These are phyloP conservation scores for Phialocephala sp. DNA, from an alignment of 2,329 filamentous ascomycete species.

Conservation along the genomic window DNA sequence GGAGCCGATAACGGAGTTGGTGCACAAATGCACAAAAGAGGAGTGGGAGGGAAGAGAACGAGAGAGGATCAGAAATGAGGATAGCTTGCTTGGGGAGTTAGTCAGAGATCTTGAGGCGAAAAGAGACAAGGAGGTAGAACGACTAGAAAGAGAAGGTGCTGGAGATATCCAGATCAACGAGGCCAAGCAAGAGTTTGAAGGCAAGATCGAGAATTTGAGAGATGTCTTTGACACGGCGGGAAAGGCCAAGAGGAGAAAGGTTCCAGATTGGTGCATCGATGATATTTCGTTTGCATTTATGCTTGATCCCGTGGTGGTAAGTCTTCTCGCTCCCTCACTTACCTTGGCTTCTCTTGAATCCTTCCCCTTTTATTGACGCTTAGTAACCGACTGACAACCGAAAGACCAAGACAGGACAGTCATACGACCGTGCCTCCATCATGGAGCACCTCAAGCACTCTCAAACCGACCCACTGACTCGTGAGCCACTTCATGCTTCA, in stretches of 20 bases:
- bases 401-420: constrained; percentile 83
- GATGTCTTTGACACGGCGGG: constrained; percentile 58
- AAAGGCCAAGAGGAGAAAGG: constrained; percentile 52
- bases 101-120: constrained; percentile 56
- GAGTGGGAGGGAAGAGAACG: constrained; percentile 81
- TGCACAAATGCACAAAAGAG: constrained; percentile 82
- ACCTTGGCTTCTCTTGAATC: not conserved
- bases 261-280: constrained; percentile 77
- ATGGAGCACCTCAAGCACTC: constrained; percentile 82
- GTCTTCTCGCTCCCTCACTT: constrained; percentile 25
- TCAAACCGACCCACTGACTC: constrained; percentile 81
- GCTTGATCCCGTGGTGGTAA: constrained; percentile 64
- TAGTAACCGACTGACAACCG: constrained; percentile 13
- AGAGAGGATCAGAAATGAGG: constrained; percentile 59
- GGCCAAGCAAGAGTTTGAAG: constrained; percentile 50
- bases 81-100: constrained; percentile 65
- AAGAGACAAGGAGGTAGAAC: constrained; percentile 50
- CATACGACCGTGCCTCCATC: constrained; percentile 86
- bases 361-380: not conserved
- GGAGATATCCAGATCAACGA: constrained; percentile 36
- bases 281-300: constrained; percentile 77
- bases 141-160: constrained; percentile 49
- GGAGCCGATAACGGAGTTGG: constrained; percentile 71
- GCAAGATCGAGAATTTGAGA: constrained; percentile 52
- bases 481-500: constrained; percentile 69